Evolutionary conservation across 176 grass and related monocot species (phyloP), one percentile per base, ranked within the genome.

Genomic region (Olyra latifolia): DNA sequence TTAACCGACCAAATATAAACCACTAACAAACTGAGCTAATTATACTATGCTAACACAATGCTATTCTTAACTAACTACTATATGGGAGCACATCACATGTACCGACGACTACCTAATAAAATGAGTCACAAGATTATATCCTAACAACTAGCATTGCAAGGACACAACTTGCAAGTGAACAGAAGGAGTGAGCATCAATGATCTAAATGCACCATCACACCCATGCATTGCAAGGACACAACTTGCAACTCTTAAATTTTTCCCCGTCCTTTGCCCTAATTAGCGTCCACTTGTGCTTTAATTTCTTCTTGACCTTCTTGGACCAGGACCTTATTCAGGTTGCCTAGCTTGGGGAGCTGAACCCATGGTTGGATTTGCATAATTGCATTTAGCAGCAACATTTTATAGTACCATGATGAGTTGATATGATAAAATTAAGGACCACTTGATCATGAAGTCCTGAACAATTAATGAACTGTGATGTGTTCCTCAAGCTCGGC

Each of bases 331-430:
- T 29, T 48, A 69, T 69, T 15, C 66, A 25, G 41, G 22, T 44
- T 46, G 65, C 5, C 22, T n/a, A n/a, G n/a, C n/a, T 24, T 14
- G 72, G 72, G 72, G 53, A 43, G 60, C 75, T 64, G 75, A 64
- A 78, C 16, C 59, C 59, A 10, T n/a, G 0, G 35, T n/a, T 77
- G n/a, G 14, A 62, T 62, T 62, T 14, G 17, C 4, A 5, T 35
- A 35, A 35, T 35, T 35, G 32, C 32, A 35, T 35, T 5, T 49
- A 22, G 17, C 0, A 78, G 2, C 32, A 35, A 35, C 32, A 1
- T 35, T 35, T 17, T 10, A 45, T 6, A 30, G 4, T 54, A 8
- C 38, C 40, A 24, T 7, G n/a, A 4, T 43, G 40, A 67, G 32
- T 35, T 35, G 32, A 35, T 35, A 35, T 35, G 32, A 35, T 35